Evolutionary conservation across 2,329 filamentous ascomycete species (phyloP).

Genomic region (Hypoxylon sp.): DNA sequence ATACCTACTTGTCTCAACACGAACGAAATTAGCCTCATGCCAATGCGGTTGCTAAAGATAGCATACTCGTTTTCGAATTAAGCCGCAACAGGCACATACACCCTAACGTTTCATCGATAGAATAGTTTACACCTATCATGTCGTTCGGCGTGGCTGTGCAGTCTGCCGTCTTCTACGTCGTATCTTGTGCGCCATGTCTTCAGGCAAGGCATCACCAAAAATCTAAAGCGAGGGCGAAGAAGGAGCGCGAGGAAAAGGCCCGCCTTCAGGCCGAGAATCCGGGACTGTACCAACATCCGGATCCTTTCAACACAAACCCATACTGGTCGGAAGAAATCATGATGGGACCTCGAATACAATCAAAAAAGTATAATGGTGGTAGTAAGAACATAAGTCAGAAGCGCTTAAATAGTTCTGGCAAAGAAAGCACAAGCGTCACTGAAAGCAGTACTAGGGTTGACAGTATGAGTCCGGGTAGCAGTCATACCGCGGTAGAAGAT

Average conservation of each 20-base stretch:
- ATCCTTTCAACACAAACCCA: conserved; percentile 87
- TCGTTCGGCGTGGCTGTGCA: conserved; percentile 74
- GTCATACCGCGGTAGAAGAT: conserved; percentile 65
- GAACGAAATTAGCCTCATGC: conserved; percentile 12
- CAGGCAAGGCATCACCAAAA: conserved; percentile 78
- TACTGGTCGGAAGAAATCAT: conserved; percentile 91
- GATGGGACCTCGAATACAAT: conserved; percentile 75
- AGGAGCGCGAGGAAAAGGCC: conserved; percentile 75
- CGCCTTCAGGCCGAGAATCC: conserved; percentile 78
- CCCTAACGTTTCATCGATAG: conserved; percentile 3
- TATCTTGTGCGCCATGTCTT: conserved; percentile 84
- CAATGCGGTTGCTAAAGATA: conserved; percentile 38
- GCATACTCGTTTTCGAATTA: conserved; percentile 19
- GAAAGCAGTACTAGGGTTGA: conserved; percentile 55
- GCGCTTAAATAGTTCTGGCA: conserved; percentile 70
- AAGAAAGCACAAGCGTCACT: conserved; percentile 63
- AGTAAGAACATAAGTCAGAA: conserved; percentile 73
- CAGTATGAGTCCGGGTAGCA: conserved; percentile 57
- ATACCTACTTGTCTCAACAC: neutral
- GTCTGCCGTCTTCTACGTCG: conserved; percentile 83
- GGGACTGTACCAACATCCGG: conserved; percentile 81
- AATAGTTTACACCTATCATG: conserved; percentile 55
- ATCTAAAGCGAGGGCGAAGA: conserved; percentile 78
- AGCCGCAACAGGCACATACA: conserved; percentile 28
- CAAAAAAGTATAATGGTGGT: conserved; percentile 69